Evolutionary conservation across 768 basidiomycete genomes (phyloP).

Genomic region (Terana coerulea): DNA sequence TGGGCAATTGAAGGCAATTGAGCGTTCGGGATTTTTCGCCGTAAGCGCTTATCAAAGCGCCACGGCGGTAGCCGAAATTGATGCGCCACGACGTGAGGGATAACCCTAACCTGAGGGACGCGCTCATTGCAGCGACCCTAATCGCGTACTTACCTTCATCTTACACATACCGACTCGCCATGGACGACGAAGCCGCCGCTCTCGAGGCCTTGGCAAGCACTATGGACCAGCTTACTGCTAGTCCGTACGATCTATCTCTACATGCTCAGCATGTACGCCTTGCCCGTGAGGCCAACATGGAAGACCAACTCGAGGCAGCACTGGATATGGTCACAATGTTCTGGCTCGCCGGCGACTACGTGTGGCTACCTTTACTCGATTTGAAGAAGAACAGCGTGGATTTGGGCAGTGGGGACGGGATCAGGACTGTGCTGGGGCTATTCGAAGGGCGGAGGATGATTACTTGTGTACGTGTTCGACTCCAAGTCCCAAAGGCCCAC

Average conservation of each 20-base stretch:
- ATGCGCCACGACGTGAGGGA: no score
- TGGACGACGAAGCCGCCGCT: constrained; percentile 52
- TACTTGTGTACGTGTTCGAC: constrained; percentile 77
- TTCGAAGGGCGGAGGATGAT: constrained; percentile 68
- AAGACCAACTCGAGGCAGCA: constrained; percentile 56
- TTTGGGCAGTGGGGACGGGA: constrained; percentile 47
- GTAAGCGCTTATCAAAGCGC: no score
- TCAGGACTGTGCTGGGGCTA: constrained; percentile 53
- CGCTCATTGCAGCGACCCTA: no score
- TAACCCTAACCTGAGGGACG: no score
- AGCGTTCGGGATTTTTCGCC: no score
- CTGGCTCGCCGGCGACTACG: constrained; percentile 61
- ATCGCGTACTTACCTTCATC: no score
- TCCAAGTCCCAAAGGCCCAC: no score
- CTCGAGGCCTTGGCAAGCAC: constrained; percentile 62
- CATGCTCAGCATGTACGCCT: constrained; percentile 69
- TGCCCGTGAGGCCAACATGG: constrained; percentile 52
- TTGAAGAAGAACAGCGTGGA: constrained; percentile 47
- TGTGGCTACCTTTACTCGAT: constrained; percentile 71
- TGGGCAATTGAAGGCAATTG: no score
- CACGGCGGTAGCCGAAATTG: no score
- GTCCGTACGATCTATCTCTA: constrained; percentile 56
- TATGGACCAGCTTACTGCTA: constrained; percentile 53
- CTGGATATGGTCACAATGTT: constrained; percentile 63
- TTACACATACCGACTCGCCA: no score